Percentiles rank a stretch among this genome's conserved stretches.
Evolutionary conservation across 2,329 filamentous ascomycete genomes (phyloP).

Genomic region (Aspergillus tanneri): DNA sequence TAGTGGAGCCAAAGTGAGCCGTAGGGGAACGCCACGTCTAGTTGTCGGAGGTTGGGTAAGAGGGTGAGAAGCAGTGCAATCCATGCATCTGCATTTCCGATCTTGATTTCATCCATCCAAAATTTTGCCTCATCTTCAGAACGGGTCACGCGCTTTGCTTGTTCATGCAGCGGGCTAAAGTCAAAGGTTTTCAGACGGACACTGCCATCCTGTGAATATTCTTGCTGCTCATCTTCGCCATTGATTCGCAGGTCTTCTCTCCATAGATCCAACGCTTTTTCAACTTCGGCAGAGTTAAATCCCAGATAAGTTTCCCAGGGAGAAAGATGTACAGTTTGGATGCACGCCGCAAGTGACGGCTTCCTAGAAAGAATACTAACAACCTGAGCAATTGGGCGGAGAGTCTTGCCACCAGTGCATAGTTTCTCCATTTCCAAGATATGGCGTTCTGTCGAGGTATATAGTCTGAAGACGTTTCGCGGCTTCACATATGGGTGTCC

Average conservation of each 20-base stretch:
- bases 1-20: neutral
- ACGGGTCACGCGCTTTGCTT: neutral
- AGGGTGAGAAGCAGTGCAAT: neutral
- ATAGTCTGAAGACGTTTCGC: no score
- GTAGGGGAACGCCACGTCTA: neutral
- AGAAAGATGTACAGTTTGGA: neutral
- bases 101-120: neutral
- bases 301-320: neutral
- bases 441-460: no score
- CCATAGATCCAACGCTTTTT: neutral
- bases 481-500: no score
- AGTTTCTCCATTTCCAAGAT: no score
- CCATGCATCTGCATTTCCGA: neutral
- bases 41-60: neutral
- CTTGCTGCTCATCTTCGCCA: neutral
- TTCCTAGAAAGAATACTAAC: neutral
- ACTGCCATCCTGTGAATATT: neutral
- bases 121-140: neutral
- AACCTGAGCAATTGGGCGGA: neutral
- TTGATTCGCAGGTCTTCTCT: neutral
- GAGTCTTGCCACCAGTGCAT: neutral
- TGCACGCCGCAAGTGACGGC: neutral
- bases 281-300: neutral
- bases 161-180: neutral
- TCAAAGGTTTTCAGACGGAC: neutral